A percentile compares a stretch with the other conserved stretches of the same genome.
These are phyloP conservation scores for Cladosporium sp. DNA, from an alignment of 2,329 filamentous ascomycete genomes.

Conservation along the genomic window DNA sequence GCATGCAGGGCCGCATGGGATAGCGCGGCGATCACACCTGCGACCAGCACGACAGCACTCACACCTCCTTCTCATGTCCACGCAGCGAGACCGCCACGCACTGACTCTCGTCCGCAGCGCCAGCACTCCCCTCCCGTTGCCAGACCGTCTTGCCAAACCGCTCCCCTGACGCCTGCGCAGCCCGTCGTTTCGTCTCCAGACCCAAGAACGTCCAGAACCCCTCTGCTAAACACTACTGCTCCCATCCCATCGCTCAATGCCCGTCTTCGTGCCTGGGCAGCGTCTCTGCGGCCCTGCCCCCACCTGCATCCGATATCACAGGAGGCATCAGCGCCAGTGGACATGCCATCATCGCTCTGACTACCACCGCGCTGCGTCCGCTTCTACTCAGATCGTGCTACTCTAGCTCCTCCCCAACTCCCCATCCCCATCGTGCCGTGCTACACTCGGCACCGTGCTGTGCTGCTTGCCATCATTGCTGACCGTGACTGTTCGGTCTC, in stretches of 20 bases:
- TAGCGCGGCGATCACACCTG: neutral
- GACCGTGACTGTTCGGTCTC: slow-evolving; percentile 7
- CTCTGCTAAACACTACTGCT: neutral
- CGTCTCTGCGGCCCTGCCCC: neutral
- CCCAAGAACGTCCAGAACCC: slow-evolving; percentile 1
- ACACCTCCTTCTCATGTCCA: neutral
- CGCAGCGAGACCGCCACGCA: neutral
- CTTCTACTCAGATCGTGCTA: neutral
- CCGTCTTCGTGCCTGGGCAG: neutral
- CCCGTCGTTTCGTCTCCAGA: slow-evolving; percentile 7
- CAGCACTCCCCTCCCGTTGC: neutral
- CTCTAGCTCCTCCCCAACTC: neutral
- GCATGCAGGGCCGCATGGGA: too few relatives aligned
- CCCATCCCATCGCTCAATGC: neutral
- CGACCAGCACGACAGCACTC: too few relatives aligned
- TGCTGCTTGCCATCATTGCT: slow-evolving; percentile 3
- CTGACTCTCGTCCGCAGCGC: neutral
- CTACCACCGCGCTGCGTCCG: neutral
- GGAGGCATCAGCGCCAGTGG: neutral
- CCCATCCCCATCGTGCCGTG: neutral
- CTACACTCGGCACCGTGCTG: slow-evolving; percentile 1
- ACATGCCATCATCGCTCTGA: slow-evolving; percentile 2
- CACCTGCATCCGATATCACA: neutral
- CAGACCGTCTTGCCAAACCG: neutral
- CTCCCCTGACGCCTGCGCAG: neutral